Conservation (phyloP, 441 rosid species). For the Daphne laureola region DNA sequence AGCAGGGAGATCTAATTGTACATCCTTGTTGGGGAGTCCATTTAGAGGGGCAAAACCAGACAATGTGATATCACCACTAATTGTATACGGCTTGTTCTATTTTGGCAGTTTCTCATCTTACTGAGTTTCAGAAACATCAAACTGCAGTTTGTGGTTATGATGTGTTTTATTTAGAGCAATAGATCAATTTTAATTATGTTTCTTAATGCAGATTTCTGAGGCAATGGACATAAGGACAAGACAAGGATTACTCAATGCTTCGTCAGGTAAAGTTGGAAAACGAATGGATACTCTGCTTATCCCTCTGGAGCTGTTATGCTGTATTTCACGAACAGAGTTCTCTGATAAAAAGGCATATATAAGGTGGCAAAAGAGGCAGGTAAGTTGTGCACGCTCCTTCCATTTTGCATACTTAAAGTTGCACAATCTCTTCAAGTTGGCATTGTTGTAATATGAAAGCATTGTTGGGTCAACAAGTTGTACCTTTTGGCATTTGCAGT, state of each 20-base stretch:
- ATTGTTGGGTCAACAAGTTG: conserved; percentile 15
- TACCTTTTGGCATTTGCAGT: conserved; percentile 36
- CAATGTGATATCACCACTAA: too few relatives aligned
- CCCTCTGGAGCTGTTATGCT: conserved; percentile 86
- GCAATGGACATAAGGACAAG: conserved; percentile 96
- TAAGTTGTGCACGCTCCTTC: conserved; percentile 29
- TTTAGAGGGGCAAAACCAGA: too few relatives aligned
- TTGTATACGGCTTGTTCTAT: too few relatives aligned
- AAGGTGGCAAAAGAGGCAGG: conserved; percentile 99
- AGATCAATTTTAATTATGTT: conserved; percentile 1
- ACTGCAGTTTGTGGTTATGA: too few relatives aligned
- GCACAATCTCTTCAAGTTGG: conserved; percentile 12
- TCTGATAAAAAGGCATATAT: conserved; percentile 93
- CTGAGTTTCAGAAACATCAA: too few relatives aligned
- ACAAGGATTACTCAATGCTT: conserved; percentile 88
- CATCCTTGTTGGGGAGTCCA: too few relatives aligned
- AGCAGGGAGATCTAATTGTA: too few relatives aligned
- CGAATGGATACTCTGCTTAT: conserved; percentile 85
- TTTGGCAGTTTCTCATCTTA: too few relatives aligned
- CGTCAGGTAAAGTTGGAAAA: conserved; percentile 86
- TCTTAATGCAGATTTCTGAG: conserved; percentile 71
- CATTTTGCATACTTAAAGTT: conserved; percentile 15
- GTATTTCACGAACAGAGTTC: conserved; percentile 91
- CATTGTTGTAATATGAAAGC: conserved; percentile 12
- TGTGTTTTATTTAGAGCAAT: too few relatives aligned